These are phyloP conservation scores for Botrytis deweyae DNA, from an alignment of 2,329 filamentous ascomycete species.

Conservation along the genomic window DNA sequence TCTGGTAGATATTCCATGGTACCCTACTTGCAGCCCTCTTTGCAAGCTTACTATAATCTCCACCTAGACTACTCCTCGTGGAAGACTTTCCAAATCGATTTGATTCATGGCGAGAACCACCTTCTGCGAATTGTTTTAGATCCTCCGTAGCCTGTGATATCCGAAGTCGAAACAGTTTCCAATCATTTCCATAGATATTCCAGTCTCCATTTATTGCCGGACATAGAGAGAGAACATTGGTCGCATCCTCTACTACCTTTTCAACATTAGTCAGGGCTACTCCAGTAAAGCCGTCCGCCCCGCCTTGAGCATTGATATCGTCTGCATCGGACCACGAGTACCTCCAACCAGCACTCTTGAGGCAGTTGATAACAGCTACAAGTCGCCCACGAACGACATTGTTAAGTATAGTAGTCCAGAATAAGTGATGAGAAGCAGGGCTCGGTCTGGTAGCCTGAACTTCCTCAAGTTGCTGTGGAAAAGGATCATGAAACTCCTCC, in stretches of 20 bases:
- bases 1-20: conserved; percentile 88
- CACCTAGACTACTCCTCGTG: conserved; percentile 48
- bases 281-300: conserved; percentile 60
- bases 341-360: conserved; percentile 76
- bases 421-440: conserved; percentile 72
- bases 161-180: conserved; percentile 78
- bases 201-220: conserved; percentile 71
- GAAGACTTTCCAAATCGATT: conserved; percentile 43
- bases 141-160: conserved; percentile 67
- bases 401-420: conserved; percentile 82
- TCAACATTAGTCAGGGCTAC: conserved; percentile 76
- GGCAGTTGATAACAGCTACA: conserved; percentile 60
- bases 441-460: conserved; percentile 66
- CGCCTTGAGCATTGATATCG: conserved; percentile 61
- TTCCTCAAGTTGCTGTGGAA: conserved; percentile 63
- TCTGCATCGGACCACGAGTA: conserved; percentile 64
- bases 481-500: conserved; percentile 70
- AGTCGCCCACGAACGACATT: conserved; percentile 75
- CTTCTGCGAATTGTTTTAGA: conserved; percentile 77
- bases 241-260: conserved; percentile 66
- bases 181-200: conserved; percentile 79
- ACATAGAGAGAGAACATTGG: conserved; percentile 69
- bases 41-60: conserved; percentile 65
- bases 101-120: conserved; percentile 42
- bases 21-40: conserved; percentile 79